Base-by-base conservation (phyloP, 441 rosid species). In the Brassica balearica region DNA sequence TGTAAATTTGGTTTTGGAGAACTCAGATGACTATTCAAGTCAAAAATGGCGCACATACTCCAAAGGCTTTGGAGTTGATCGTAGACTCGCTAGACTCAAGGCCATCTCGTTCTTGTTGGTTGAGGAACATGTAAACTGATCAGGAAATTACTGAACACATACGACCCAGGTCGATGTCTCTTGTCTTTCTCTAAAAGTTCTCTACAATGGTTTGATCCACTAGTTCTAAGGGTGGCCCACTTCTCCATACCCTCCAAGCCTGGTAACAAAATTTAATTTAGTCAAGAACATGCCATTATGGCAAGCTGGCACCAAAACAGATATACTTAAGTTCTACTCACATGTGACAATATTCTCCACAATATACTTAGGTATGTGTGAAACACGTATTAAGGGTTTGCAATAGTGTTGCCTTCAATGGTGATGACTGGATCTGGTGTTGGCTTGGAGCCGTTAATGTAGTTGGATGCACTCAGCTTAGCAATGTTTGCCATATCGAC, bases 21-120 rank as follows among this genome's bases (percentile, higher is more conserved):
- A 61, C 65, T 25, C 17, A 12, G 9, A 61, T 61, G 65, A 61
- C 29, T 59, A 59, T 59, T 56, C 61, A 56, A 17, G 61, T 56
- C 61, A 17, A 22, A 56, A 56, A 6, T 56, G 59, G 9, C 12
- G 3, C 62, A 58, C 23, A 10, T 19, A 58, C n/a, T 58, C 20
- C 27, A 58, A 58, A 19, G 11, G 62, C 62, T 8, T 58, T 58
- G 27, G 12, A 58, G 62, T 10, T 58, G 62, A 56, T 56, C 62
- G 4, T 19, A 19, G 62, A 56, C 11, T 19, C 12, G 62, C 62
- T 56, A 56, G 25, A 56, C 62, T 55, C 23, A 8, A 55, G 60
- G 23, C 23, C 23, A 55, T 15, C 23, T 17, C 60, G 60, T 55
- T 55, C 46, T 38, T 38, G 46, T 38, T 38, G 46, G 46, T 43